A percentile compares a stretch with the other conserved stretches of the same genome.
Evolutionary conservation across 768 basidiomycete species (phyloP).

Genomic region (Neoboletus magnificus): DNA sequence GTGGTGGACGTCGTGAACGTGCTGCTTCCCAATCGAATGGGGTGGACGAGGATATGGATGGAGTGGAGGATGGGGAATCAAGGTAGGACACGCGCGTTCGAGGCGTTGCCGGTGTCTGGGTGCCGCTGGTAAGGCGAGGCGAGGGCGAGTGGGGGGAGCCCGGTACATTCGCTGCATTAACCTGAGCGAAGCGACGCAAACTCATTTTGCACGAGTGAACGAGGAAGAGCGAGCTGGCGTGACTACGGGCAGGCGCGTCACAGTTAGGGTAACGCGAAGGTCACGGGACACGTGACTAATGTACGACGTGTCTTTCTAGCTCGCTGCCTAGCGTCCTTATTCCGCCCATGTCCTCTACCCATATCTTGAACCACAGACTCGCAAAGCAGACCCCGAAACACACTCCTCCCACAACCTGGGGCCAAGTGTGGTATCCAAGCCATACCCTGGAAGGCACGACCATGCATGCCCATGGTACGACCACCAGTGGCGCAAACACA

Average conservation of each 20-base stretch:
- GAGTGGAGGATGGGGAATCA: conserved; percentile 61
- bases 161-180: conserved; percentile 37
- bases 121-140: conserved; percentile 28
- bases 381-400: conserved; percentile 54
- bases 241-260: conserved; percentile 24
- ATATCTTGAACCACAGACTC: conserved; percentile 53
- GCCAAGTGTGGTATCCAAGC: conserved; percentile 75
- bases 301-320: conserved; percentile 6
- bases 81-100: conserved; percentile 48
- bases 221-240: conserved; percentile 11
- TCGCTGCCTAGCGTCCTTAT: conserved; percentile 20
- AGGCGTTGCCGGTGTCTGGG: conserved; percentile 45
- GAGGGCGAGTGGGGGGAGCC: conserved; percentile 42
- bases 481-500: conserved; percentile 41
- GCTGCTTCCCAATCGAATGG: conserved; percentile 91
- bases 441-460: conserved; percentile 65
- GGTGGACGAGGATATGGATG: conserved; percentile 70
- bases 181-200: conserved; percentile 57
- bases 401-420: conserved; percentile 61
- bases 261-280: conserved; percentile 19
- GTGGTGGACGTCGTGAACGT: conserved; percentile 63
- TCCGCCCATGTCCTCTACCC: conserved; percentile 36
- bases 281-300: conserved; percentile 19
- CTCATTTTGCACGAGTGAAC: conserved; percentile 38
- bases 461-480: conserved; percentile 51